Conservation (phyloP, 768 basidiomycete genomes). For the Boletus rubropictus region DNA sequence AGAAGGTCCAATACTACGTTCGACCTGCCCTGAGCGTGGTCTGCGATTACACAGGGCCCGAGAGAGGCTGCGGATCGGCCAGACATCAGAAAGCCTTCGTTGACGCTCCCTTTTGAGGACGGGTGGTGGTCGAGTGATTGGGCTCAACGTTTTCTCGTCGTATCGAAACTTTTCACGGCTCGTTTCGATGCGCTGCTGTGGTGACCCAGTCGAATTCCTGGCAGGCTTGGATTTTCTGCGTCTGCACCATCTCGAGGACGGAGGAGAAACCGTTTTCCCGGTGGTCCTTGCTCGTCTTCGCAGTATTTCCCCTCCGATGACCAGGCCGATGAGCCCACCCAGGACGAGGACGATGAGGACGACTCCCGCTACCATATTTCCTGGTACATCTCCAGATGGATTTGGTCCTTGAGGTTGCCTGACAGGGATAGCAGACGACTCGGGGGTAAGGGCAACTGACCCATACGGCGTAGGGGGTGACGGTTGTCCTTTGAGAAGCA, state of each 20-base stretch:
- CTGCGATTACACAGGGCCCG: conserved; percentile 6
- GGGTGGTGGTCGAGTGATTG: conserved; percentile 14
- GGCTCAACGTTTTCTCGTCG: conserved; percentile 12
- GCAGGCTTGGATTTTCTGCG: conserved; percentile 3
- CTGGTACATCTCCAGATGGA: conserved; percentile 11
- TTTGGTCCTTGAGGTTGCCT: neutral
- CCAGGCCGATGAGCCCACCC: conserved; percentile 23
- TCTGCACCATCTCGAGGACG: neutral
- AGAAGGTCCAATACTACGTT: neutral
- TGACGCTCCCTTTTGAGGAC: conserved; percentile 9
- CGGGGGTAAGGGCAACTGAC: conserved; percentile 3
- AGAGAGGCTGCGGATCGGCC: conserved; percentile 21
- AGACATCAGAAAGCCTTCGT: conserved; percentile 14
- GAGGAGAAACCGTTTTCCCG: neutral
- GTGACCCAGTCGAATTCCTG: neutral
- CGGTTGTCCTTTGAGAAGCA: conserved; percentile 1
- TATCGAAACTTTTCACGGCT: conserved; percentile 5
- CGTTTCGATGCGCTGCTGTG: neutral
- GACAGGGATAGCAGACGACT: conserved; percentile 3
- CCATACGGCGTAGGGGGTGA: conserved; percentile 4
- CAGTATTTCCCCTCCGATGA: conserved; percentile 24
- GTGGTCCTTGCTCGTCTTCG: conserved; percentile 14
- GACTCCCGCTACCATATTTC: conserved; percentile 19
- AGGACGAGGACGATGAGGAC: conserved; percentile 24
- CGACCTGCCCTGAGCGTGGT: conserved; percentile 2